Base-by-base conservation (phyloP, 495 filamentous ascomycete species). In the Tuber brumale region DNA sequence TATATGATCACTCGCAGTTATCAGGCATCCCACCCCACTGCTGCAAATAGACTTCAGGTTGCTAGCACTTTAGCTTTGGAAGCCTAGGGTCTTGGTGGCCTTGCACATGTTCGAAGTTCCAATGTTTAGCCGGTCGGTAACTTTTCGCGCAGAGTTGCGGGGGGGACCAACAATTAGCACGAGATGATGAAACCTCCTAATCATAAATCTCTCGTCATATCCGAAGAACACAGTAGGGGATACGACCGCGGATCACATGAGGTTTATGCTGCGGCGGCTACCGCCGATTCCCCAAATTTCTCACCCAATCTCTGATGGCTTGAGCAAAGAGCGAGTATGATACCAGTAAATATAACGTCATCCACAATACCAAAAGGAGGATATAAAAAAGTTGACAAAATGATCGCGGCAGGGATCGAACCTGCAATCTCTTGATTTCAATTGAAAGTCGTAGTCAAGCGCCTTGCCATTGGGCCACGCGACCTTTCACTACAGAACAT, bases 391-490 rank as follows among this genome's bases (percentile, higher is more conserved):
- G 16, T 16, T 31, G 27, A 4, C 12, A 66, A 66, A 66, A 66
- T 79, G 78, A 80, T 80, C 78, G 78, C 78, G 79, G 76, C 78
- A 80, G 78, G 78, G 78, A 77, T 80, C 78, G 78, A 80, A 80
- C 78, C 78, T 80, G 77, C 76, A 80, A 80, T 80, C 78, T 80
- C 78, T 80, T 80, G 78, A 80, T 78, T 4, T 41, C 76, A 45
- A 31, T 31, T 16, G 14, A 66, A 35, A 35, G 27, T 89, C 88
- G 89, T 89, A 90, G 89, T 90, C 89, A 90, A 90, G 89, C 89
- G 89, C 89, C 89, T 90, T 90, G 86, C 88, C 89, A 90, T 90
- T 90, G 87, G 88, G 88, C 88, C 88, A 90, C 77, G 81, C 81
- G 81, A 81, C 81, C 81, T 66, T 35, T 57, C 4, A 3, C 14